Percentiles rank a stretch among this genome's conserved stretches.
Evolutionary conservation across 2,329 filamentous ascomycete species (phyloP).

Genomic region (Fusarium sp.): DNA sequence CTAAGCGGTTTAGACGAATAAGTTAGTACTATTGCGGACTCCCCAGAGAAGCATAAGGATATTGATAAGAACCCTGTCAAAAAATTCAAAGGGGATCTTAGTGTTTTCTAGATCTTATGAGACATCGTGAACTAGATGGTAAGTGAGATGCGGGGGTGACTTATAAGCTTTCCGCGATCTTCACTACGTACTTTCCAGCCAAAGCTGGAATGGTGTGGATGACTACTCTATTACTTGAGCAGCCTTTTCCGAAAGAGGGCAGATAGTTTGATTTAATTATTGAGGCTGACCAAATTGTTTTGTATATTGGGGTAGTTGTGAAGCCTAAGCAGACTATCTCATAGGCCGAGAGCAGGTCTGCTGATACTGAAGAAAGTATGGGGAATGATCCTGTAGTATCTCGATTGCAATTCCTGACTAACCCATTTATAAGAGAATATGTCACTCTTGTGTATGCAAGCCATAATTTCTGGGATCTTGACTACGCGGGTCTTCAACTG

Average conservation of each 20-base stretch:
- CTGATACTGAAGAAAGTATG: not conserved
- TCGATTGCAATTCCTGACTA: too few relatives aligned
- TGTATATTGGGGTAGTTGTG: not conserved
- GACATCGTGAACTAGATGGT: not conserved
- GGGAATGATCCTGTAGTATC: not conserved
- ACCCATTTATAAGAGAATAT: too few relatives aligned
- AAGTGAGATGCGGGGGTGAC: conserved; percentile 26
- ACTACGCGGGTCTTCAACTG: too few relatives aligned
- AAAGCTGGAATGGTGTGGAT: conserved; percentile 25
- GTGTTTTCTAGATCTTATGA: conserved; percentile 1
- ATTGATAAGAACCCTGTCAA: not conserved
- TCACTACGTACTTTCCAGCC: conserved; percentile 22
- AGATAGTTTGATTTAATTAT: conserved; percentile 1
- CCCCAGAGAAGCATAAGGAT: conserved; percentile 17
- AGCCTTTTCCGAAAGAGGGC: conserved; percentile 21
- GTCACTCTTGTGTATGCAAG: too few relatives aligned
- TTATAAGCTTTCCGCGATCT: conserved; percentile 41
- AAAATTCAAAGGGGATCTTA: not conserved
- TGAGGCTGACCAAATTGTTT: conserved; percentile 13
- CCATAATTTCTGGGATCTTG: too few relatives aligned
- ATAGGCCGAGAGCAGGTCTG: not conserved
- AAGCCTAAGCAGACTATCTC: conserved; percentile 1
- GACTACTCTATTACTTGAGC: conserved; percentile 28
- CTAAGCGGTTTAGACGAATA: conserved; percentile 20
- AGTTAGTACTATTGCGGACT: conserved; percentile 12